phyloP scores from a whole-genome alignment of 345 rosid genomes.

The Brassica napus region DNA sequence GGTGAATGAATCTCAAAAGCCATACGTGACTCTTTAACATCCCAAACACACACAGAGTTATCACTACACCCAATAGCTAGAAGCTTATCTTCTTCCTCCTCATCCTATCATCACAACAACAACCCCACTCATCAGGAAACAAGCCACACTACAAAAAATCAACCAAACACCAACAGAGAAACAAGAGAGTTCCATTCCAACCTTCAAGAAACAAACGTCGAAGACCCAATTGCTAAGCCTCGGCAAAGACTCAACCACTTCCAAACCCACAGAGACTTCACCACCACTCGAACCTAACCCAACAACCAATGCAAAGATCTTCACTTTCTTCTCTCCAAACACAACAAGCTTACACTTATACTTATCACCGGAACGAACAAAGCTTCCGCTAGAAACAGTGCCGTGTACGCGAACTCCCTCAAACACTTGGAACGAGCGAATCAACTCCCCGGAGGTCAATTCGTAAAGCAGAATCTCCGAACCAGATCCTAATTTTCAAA shows the following conservation, averaged over 20 bases:
- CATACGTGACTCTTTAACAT: constrained; percentile 45
- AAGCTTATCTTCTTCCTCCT: constrained; percentile 40
- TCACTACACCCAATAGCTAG: constrained; percentile 85
- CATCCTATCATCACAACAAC: constrained; percentile 38
- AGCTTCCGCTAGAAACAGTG: constrained; percentile 43
- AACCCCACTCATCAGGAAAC: constrained; percentile 15
- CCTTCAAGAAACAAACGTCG: constrained; percentile 77
- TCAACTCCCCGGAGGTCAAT: constrained; percentile 50
- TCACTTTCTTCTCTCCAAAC: constrained; percentile 79
- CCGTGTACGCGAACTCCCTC: constrained; percentile 91
- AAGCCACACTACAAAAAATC: constrained; percentile 13
- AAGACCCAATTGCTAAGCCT: constrained; percentile 78
- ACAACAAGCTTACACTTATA: constrained; percentile 47
- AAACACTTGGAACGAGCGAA: constrained; percentile 72
- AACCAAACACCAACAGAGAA: neutral
- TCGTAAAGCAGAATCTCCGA: constrained; percentile 68
- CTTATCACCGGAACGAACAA: constrained; percentile 1
- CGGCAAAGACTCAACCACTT: constrained; percentile 56
- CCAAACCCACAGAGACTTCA: constrained; percentile 44
- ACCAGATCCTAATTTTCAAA: constrained; percentile 61
- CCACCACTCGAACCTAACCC: constrained; percentile 31
- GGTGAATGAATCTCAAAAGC: constrained; percentile 72
- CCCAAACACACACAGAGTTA: constrained; percentile 75
- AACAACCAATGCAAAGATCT: constrained; percentile 50
- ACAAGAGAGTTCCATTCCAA: constrained; percentile 1